Evolutionary conservation across 257 asterid genomes (phyloP).

Genomic region (Coffea canephora): DNA sequence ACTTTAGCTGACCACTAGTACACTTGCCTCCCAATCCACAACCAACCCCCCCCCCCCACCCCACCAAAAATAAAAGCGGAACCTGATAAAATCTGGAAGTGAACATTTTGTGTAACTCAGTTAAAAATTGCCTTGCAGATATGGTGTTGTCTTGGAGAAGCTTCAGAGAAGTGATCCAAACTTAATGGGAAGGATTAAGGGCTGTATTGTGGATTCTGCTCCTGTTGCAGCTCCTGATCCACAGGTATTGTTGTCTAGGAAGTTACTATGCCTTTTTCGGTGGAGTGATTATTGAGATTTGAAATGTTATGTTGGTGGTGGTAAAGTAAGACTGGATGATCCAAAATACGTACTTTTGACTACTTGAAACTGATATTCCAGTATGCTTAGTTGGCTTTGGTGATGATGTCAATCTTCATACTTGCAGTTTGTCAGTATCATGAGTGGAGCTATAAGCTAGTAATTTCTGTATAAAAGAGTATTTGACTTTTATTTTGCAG

Average conservation of each 20-base stretch:
- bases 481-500: background rate
- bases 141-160: conserved; percentile 88
- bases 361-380: background rate
- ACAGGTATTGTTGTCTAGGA: conserved; percentile 51
- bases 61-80: too few relatives aligned
- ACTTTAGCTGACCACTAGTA: background rate
- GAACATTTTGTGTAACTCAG: background rate
- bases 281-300: too few relatives aligned
- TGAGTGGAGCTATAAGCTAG: background rate
- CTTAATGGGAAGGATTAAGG: conserved; percentile 62
- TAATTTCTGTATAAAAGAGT: background rate
- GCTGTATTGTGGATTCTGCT: conserved; percentile 91
- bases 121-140: conserved; percentile 38
- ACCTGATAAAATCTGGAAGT: too few relatives aligned
- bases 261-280: conserved; percentile 11
- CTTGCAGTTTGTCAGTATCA: background rate
- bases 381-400: background rate
- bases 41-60: background rate
- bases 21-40: background rate
- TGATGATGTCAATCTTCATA: background rate
- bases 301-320: background rate
- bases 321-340: background rate
- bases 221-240: conserved; percentile 89
- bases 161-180: conserved; percentile 57
- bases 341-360: background rate